Evolutionary conservation across 495 filamentous ascomycete species (phyloP), one percentile per base, ranked within the genome.

Genomic region (Podospora australis): DNA sequence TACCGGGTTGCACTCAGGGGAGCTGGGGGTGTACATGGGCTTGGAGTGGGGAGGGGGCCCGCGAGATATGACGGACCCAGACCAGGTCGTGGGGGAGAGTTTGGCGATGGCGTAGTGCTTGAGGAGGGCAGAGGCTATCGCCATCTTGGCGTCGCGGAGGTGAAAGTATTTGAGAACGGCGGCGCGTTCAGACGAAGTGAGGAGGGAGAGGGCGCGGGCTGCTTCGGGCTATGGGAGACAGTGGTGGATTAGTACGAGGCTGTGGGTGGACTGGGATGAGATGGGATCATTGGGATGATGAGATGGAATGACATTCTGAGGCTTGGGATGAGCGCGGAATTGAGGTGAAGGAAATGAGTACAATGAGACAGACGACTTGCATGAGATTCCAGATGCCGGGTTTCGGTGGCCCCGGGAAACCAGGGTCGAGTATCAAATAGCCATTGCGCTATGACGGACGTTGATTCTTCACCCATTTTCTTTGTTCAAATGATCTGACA

Each of bases 71-170:
- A 54, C 58, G 16, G 84, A 78, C 2, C 76, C 59, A 46, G 70
- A 59, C 87, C 87, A 95, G n/a, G 82, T 74, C 17, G 86, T 66
- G 42, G 68, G 21, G 11, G 39, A 65, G 20, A 77, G 74, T 55
- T 76, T 72, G 55, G 79, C 70, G 50, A 94, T 77, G 55, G 81
- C 84, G 44, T 79, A 70, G 58, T 84, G 86, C 70, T 96, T 96
- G 23, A 95, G 70, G 2, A 95, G 77, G 45, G 81, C 76, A 13
- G 88, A 94, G 28, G 72, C 86, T 10, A 95, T 74, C 29, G 72
- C 68, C 73, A 87, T 81, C 58, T 78, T 80, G 19, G 82, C 82
- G 65, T 88, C 84, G 41, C 68, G 69, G 24, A 80, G 58, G 52
- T 78, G 77, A 67, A 73, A 79, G 70, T 80, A 86, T 29, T 65